Percentiles rank a stretch among this genome's conserved stretches.
Conservation (phyloP, 768 basidiomycete genomes). For the Russula ochroleuca region DNA sequence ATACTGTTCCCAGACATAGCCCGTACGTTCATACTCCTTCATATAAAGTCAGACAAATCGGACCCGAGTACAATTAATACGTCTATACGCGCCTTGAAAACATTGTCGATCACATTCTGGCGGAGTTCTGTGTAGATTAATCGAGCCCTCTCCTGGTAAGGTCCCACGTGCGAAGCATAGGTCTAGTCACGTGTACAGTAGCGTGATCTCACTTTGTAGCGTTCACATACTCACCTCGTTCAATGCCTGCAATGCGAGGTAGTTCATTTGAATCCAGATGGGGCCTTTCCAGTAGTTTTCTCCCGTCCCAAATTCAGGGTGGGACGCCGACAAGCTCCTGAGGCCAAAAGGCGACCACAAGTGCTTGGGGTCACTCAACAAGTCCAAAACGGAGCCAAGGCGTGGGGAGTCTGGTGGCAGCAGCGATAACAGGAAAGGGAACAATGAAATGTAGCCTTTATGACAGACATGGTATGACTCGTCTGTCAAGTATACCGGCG, state of each 20-base stretch:
- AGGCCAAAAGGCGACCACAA: conserved; percentile 92
- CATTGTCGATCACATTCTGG: conserved; percentile 80
- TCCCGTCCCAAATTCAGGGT: conserved; percentile 85
- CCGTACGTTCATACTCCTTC: conserved; percentile 88
- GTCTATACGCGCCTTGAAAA: conserved; percentile 51
- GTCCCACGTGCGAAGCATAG: conserved; percentile 76
- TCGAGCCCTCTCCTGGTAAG: conserved; percentile 67
- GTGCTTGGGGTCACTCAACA: conserved; percentile 73
- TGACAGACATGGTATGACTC: conserved; percentile 91
- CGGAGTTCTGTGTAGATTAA: conserved; percentile 79
- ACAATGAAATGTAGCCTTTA: conserved; percentile 88
- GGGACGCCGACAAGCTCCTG: conserved; percentile 80
- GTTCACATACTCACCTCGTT: conserved; percentile 51
- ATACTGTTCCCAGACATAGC: conserved; percentile 98
- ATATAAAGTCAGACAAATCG: conserved; percentile 2
- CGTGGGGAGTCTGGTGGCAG: conserved; percentile 74
- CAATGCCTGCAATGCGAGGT: conserved; percentile 74
- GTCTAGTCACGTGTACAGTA: conserved; percentile 43
- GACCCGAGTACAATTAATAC: not conserved
- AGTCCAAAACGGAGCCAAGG: conserved; percentile 73
- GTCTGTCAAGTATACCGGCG: conserved; percentile 45
- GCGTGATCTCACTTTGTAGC: not conserved
- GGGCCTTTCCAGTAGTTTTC: conserved; percentile 99
- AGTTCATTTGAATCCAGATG: conserved; percentile 98
- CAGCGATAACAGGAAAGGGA: conserved; percentile 85